Evolutionary conservation across 192 early-diverging fungal genomes (phyloP), one percentile per base, ranked within the genome.

Genomic region (Cladochytrium replicatum): DNA sequence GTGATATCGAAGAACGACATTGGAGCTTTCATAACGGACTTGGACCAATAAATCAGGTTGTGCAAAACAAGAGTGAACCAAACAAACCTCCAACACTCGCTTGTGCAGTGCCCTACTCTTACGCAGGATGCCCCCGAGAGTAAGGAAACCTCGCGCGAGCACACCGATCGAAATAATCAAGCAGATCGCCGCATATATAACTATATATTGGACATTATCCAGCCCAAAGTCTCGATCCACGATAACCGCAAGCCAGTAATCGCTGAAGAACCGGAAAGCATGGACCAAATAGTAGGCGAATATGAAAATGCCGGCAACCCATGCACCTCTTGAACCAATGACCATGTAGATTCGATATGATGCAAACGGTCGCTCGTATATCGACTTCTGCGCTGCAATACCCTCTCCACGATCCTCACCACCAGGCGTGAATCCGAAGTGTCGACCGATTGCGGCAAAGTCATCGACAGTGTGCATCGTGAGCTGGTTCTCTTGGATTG

Each of bases 401-500:
- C 48, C 58, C 9, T 55, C 9, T 7, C 57, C 60, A 22, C 57
- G 39, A 34, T 57, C 63, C 53, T 40, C 67, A 45, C 43, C 43
- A 56, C 22, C 69, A 29, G 27, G 19, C 23, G n/a, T 43, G 8
- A 19, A 15, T 15, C 19, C 19, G 43, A 15, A 43, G 43, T 8
- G 8, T 8, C 34, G 34, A 17, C 34, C 13, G 2, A 46, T 45
- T 23, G 49, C 46, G 6, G 52, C 50, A 39, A 73, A 69, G 8
- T 58, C 65, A 34, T 67, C 60, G 47, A 78, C 25, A 47, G 75
- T 72, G 57, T 85, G 83, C 22, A 85, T 81, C 4, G 83, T 85
- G 32, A 85, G 46, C 50, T 85, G 80, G 53, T 85, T 85, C 24
- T 68, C 71, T 50, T 85, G 77, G 27, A 85, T 77, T n/a, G 79